Conservation (phyloP, 192 early-diverging fungal species). For the Coemansia asiatica region DNA sequence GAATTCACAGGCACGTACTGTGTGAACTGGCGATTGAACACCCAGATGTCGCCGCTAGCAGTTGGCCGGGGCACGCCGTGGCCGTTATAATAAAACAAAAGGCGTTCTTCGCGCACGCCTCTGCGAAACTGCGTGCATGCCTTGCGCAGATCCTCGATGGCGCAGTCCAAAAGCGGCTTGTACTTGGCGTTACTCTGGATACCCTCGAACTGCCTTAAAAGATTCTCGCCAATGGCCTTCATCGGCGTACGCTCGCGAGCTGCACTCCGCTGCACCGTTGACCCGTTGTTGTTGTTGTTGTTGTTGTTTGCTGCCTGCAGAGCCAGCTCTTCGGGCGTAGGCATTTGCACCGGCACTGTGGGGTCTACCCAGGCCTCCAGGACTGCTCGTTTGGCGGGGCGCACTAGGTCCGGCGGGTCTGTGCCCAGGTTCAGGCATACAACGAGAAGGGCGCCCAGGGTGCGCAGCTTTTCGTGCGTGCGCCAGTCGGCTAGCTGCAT, state of each 20-base stretch:
- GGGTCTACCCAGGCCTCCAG: slow-evolving; percentile 97
- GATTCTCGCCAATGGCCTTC: slow-evolving; percentile 74
- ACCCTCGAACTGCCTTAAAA: slow-evolving; percentile 92
- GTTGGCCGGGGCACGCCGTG: slow-evolving; percentile 97
- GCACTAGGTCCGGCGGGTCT: slow-evolving; percentile 90
- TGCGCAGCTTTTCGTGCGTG: slow-evolving; percentile 71
- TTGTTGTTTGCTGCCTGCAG: slow-evolving; percentile 58
- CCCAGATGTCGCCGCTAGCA: slow-evolving; percentile 94
- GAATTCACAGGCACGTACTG: slow-evolving; percentile 97
- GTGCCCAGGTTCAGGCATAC: slow-evolving; percentile 96
- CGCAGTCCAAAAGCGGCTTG: slow-evolving; percentile 83
- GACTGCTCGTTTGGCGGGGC: slow-evolving; percentile 83
- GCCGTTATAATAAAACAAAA: slow-evolving; percentile 98
- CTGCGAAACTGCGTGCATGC: slow-evolving; percentile 78
- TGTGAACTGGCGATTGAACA: slow-evolving; percentile 96
- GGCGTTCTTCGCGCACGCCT: slow-evolving; percentile 87
- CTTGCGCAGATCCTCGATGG: slow-evolving; percentile 91
- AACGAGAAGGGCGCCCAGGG: slow-evolving; percentile 81
- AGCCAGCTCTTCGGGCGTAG: slow-evolving; percentile 69
- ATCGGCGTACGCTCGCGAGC: slow-evolving; percentile 28
- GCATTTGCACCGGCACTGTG: slow-evolving; percentile 56
- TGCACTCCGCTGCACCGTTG: slow-evolving; percentile 14
- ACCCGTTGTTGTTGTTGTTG: neutral
- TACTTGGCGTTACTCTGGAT: slow-evolving; percentile 83
- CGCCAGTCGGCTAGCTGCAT: slow-evolving; percentile 64